phyloP scores from a whole-genome alignment of 192 early-diverging fungal species.

The Dimargaris xerosporica region DNA sequence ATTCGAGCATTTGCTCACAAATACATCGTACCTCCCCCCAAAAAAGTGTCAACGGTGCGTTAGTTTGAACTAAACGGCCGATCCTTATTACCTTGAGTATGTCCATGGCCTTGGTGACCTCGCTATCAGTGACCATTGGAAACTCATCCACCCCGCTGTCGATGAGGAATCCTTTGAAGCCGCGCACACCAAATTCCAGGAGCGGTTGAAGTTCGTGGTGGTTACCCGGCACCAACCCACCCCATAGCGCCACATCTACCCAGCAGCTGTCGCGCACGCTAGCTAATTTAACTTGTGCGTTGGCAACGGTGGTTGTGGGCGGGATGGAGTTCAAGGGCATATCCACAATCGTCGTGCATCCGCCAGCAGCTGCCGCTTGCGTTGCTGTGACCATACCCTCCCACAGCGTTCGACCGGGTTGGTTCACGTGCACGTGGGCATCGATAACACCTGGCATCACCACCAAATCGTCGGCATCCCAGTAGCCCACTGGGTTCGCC shows the following conservation, averaged over 20 bases:
- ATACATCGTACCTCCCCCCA: too few relatives aligned
- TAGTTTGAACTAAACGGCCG: too few relatives aligned
- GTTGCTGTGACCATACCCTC: conserved; percentile 69
- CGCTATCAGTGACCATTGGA: conserved; percentile 54
- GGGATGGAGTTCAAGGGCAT: conserved; percentile 82
- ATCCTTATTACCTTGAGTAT: conserved; percentile 27
- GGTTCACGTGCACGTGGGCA: conserved; percentile 72
- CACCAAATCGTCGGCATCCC: background rate
- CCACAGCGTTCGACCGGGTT: conserved; percentile 74
- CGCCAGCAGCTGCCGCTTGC: conserved; percentile 66
- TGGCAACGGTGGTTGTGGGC: conserved; percentile 57
- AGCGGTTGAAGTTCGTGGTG: conserved; percentile 42
- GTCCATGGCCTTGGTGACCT: conserved; percentile 50
- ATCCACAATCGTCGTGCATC: conserved; percentile 64
- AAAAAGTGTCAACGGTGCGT: too few relatives aligned
- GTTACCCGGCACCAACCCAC: conserved; percentile 66
- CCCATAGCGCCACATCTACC: conserved; percentile 67
- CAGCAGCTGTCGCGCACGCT: conserved; percentile 53
- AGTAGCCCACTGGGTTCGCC: background rate
- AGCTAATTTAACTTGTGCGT: conserved; percentile 43
- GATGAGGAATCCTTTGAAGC: conserved; percentile 76
- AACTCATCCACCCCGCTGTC: conserved; percentile 75
- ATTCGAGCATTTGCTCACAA: too few relatives aligned
- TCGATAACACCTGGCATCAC: conserved; percentile 63
- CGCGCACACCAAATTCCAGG: conserved; percentile 49